Evolutionary conservation across 2,329 filamentous ascomycete genomes (phyloP).

Genomic region (Aschersonia sp.): DNA sequence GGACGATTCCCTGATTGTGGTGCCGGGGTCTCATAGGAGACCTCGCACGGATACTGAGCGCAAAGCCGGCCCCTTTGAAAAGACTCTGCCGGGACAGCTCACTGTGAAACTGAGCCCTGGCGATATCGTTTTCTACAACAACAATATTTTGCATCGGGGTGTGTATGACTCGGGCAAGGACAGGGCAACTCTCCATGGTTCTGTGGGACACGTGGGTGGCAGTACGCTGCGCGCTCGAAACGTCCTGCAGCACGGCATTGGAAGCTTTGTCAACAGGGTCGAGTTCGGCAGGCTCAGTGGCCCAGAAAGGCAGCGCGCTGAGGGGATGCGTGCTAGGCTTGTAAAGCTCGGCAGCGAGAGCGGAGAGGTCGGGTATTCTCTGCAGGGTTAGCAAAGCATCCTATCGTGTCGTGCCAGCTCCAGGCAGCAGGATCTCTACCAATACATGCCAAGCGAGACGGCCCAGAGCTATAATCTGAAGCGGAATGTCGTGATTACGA

Average conservation of each 20-base stretch:
- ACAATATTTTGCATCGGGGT: slow-evolving; percentile 70
- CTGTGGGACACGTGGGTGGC: slow-evolving; percentile 46
- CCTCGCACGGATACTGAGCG: slow-evolving; percentile 58
- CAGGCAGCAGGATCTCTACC: no score
- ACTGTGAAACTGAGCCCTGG: slow-evolving; percentile 54
- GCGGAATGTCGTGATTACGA: no score
- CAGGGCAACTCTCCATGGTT: slow-evolving; percentile 58
- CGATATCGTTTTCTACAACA: slow-evolving; percentile 79
- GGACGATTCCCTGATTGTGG: slow-evolving; percentile 58
- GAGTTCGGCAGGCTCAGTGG: slow-evolving; percentile 36
- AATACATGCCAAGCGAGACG: no score
- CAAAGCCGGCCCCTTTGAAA: slow-evolving; percentile 48
- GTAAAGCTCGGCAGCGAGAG: slow-evolving; percentile 45
- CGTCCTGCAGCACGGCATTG: slow-evolving; percentile 61
- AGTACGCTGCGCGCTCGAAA: slow-evolving; percentile 48
- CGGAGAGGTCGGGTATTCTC: slow-evolving; percentile 49
- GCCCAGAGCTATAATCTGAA: no score
- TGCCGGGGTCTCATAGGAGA: slow-evolving; percentile 62
- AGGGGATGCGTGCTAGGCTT: slow-evolving; percentile 48
- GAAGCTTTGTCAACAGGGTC: slow-evolving; percentile 46
- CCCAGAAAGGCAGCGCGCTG: slow-evolving; percentile 32
- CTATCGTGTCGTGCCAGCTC: no score
- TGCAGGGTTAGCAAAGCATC: slow-evolving; percentile 28
- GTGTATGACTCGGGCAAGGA: slow-evolving; percentile 45
- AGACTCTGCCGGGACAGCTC: slow-evolving; percentile 45